Evolutionary conservation across 2,329 filamentous ascomycete genomes (phyloP).

Genomic region (Byssothecium circinans): DNA sequence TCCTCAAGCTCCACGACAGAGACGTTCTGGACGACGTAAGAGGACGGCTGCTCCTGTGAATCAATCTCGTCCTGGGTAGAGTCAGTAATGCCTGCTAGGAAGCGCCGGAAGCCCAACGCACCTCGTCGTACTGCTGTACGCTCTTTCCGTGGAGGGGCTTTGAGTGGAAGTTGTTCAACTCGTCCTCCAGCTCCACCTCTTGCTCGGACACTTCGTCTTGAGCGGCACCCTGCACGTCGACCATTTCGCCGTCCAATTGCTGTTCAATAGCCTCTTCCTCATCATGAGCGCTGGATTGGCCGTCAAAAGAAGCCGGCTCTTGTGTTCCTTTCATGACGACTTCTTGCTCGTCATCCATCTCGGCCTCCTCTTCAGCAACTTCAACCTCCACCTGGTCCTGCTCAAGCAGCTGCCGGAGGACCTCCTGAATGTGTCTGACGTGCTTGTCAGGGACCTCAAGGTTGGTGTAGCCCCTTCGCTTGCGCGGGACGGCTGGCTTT

Average conservation of each 20-base stretch:
- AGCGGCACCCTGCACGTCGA: not conserved
- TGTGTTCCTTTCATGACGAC: not conserved
- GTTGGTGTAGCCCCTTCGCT: slow-evolving; percentile 27
- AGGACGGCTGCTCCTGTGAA: not conserved
- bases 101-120: not conserved
- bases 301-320: not conserved
- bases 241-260: not conserved
- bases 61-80: not conserved
- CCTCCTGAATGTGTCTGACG: slow-evolving; percentile 17
- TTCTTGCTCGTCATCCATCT: slow-evolving; percentile 5
- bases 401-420: slow-evolving; percentile 15
- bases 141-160: not conserved
- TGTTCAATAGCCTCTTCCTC: slow-evolving; percentile 2
- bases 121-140: not conserved
- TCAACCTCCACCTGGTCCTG: slow-evolving; percentile 6
- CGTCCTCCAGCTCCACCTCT: not conserved
- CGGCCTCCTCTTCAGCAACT: slow-evolving; percentile 9
- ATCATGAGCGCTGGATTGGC: not conserved
- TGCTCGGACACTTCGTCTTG: not conserved
- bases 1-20: not conserved
- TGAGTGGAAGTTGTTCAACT: not conserved
- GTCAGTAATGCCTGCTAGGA: not conserved
- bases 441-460: slow-evolving; percentile 33
- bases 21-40: not conserved
- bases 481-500: slow-evolving; percentile 18